Percentiles rank a stretch among this genome's conserved stretches.
phyloP scores from a whole-genome alignment of 2,329 filamentous ascomycete genomes.

The Ambrosiella xylebori region DNA sequence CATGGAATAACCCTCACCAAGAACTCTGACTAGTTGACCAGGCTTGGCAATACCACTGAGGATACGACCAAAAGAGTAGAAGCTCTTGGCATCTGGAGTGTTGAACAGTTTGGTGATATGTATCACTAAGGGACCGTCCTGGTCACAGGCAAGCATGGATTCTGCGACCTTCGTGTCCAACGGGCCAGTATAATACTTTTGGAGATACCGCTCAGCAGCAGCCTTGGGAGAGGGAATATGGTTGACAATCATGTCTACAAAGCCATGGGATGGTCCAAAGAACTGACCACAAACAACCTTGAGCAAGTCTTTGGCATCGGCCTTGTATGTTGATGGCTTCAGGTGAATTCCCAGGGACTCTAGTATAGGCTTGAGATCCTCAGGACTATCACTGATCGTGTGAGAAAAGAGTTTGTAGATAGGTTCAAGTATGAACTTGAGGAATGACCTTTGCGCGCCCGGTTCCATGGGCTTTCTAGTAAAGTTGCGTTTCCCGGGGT shows the following conservation, averaged over 20 bases:
- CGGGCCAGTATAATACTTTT: slow-evolving; percentile 84
- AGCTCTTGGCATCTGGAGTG: slow-evolving; percentile 74
- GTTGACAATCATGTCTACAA: slow-evolving; percentile 87
- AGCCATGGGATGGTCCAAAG: slow-evolving; percentile 75
- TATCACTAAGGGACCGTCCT: slow-evolving; percentile 80
- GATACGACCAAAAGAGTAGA: slow-evolving; percentile 78
- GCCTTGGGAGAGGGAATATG: slow-evolving; percentile 78
- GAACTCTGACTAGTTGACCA: slow-evolving; percentile 68
- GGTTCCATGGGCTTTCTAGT: slow-evolving; percentile 75
- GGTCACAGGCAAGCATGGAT: slow-evolving; percentile 67
- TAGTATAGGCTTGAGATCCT: slow-evolving; percentile 65
- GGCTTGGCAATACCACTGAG: slow-evolving; percentile 80
- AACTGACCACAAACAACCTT: slow-evolving; percentile 88
- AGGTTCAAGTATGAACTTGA: slow-evolving; percentile 87
- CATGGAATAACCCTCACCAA: slow-evolving; percentile 88
- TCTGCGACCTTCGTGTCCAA: slow-evolving; percentile 63
- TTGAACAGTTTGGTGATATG: slow-evolving; percentile 90
- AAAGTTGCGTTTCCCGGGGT: slow-evolving; percentile 76
- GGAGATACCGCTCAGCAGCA: slow-evolving; percentile 57
- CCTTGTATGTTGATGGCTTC: slow-evolving; percentile 83
- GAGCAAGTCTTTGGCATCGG: slow-evolving; percentile 75
- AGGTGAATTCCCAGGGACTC: slow-evolving; percentile 64
- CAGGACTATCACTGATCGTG: slow-evolving; percentile 77
- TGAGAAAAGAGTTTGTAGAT: slow-evolving; percentile 97
- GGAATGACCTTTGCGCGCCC: slow-evolving; percentile 66